These are phyloP conservation scores for Barnettozyma hawaiiensis DNA, from an alignment of 1,139 yeast species.

Conservation along the genomic window DNA sequence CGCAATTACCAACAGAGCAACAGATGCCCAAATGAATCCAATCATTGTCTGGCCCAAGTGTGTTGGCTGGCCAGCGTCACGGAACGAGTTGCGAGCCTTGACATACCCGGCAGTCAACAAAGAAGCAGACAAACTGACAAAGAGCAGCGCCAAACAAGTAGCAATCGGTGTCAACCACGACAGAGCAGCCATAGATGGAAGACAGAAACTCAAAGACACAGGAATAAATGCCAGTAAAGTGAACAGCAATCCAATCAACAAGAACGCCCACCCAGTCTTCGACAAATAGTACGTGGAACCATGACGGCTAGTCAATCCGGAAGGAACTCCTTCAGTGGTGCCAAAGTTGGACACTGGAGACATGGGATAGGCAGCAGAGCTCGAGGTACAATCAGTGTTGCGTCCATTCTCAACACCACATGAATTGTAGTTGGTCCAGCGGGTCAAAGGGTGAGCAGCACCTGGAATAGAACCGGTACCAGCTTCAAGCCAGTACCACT, in stretches of 20 bases:
- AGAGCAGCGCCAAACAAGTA: conserved; percentile 41
- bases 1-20: conserved; percentile 39
- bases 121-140: conserved; percentile 52
- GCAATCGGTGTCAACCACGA: conserved; percentile 16
- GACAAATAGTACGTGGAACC: conserved; percentile 55
- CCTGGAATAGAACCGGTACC: conserved; percentile 52
- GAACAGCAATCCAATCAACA: conserved; percentile 54
- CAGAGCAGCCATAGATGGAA: conserved; percentile 24
- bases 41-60: conserved; percentile 52
- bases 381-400: conserved; percentile 40
- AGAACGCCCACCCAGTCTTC: conserved; percentile 64
- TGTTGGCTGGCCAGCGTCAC: conserved; percentile 41
- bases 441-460: conserved; percentile 43
- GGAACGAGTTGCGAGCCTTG: conserved; percentile 54
- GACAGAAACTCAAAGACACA: conserved; percentile 30
- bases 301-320: conserved; percentile 39
- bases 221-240: conserved; percentile 44
- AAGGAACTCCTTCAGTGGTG: conserved; percentile 41
- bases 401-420: conserved; percentile 47
- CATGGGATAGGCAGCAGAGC: conserved; percentile 57
- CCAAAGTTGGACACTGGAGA: conserved; percentile 57
- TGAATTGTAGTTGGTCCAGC: conserved; percentile 70
- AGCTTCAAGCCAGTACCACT: conserved; percentile 68
- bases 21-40: conserved; percentile 62
- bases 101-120: conserved; percentile 62